Evolutionary conservation across 768 basidiomycete genomes (phyloP), one percentile per base, ranked within the genome.

Genomic region (Trametes gibbosa): DNA sequence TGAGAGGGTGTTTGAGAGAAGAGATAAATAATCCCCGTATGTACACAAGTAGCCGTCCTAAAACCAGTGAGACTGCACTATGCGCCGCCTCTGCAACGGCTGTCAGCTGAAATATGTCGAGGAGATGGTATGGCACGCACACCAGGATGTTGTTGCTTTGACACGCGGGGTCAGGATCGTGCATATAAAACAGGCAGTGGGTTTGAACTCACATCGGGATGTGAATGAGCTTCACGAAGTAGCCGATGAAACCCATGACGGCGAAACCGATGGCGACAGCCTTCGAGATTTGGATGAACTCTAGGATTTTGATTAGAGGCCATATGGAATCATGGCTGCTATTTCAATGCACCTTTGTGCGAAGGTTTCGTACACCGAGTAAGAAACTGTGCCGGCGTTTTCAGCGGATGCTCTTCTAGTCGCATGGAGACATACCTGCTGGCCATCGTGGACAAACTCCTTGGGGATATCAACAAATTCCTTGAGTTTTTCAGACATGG

Each of bases 191-290:
- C 25, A 19, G 17, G 17, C 21, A 49, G 5, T n/a, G 25, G 16
- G 21, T 17, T n/a, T 47, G 39, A 29, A 85, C 95, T 78, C 66
- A 96, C 95, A 97, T 96, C 68, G 95, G 95, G 75, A 96, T 97
- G 76, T 98, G 95, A 67, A 98, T 95, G 65, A 98, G 86, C 76
- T 98, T 98, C 65, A 97, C 95, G 71, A 98, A 89, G 79, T 96
- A 99, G 16, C 97, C 97, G 73, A 99, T 95, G 82, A 98, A 96
- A 16, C 97, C 97, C 95, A 98, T 98, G 65, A 99, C 92, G 50
- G 89, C 93, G 70, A 99, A 99, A 14, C 97, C 97, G 61, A 98
- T 87, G 2, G 95, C 95, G 54, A 99, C 94, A 34, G 97, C 97
- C 72, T 87, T 89, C 78, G 89, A 98, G 64, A 99, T 95, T 72